phyloP scores from a whole-genome alignment of 768 basidiomycete species.

The Phlegmacium glaucopus region DNA sequence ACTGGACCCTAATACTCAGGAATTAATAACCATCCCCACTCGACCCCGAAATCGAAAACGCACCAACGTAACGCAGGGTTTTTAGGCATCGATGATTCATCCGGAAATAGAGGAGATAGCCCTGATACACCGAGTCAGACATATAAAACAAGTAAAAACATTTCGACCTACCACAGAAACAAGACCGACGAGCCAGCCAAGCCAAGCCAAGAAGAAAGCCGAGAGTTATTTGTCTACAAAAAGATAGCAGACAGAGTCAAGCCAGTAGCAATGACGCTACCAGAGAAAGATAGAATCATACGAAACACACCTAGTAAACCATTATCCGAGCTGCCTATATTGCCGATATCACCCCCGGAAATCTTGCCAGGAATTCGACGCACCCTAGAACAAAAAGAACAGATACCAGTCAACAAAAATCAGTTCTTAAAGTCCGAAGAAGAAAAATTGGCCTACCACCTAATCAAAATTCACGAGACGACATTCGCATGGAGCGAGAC shows the following conservation, averaged over 20 bases:
- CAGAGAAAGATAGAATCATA: conserved; percentile 28
- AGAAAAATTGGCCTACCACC: conserved; percentile 26
- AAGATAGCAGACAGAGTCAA: conserved; percentile 26
- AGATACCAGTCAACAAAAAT: conserved; percentile 20
- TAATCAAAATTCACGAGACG: conserved; percentile 26
- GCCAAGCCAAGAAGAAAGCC: no score
- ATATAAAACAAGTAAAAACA: no score
- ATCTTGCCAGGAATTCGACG: conserved; percentile 25
- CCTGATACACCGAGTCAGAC: no score
- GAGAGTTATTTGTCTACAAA: conserved; percentile 27
- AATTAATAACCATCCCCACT: conserved; percentile 9
- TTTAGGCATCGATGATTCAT: conserved; percentile 10
- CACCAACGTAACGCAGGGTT: conserved; percentile 1
- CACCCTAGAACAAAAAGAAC: conserved; percentile 24
- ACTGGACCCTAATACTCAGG: conserved; percentile 14
- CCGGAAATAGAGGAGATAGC: no score
- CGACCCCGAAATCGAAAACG: no score
- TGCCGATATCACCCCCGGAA: conserved; percentile 27
- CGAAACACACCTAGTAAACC: conserved; percentile 32
- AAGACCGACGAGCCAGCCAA: no score
- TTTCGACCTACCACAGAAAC: no score
- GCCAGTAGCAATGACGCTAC: conserved; percentile 30
- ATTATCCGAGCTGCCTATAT: conserved; percentile 19
- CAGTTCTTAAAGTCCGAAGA: conserved; percentile 34
- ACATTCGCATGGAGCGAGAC: conserved; percentile 30